Conservation (phyloP, 2,329 filamentous ascomycete species). For the Microcyclosporella mali region DNA sequence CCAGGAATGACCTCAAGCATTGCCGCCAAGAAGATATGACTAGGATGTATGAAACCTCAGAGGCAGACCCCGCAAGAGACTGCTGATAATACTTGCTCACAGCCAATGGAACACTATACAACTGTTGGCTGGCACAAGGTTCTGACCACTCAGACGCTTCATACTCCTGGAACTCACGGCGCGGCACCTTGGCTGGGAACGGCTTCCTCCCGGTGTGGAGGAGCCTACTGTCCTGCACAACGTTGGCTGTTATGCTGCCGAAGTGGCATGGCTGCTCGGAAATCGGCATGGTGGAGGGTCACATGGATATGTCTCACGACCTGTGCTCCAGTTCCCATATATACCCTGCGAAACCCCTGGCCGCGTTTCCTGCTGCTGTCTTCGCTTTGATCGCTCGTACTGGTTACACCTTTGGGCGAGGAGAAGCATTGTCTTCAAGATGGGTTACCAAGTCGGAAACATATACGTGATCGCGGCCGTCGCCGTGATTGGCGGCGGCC, state of each 20-base stretch:
- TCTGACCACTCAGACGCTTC: no score
- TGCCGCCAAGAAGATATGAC: no score
- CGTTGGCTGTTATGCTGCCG: not conserved
- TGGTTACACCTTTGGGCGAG: not conserved
- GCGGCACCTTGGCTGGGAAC: not conserved
- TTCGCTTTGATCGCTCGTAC: not conserved
- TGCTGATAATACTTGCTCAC: no score
- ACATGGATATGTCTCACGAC: no score
- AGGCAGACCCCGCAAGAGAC: no score
- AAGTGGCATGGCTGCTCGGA: not conserved
- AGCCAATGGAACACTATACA: no score
- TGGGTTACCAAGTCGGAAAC: slow-evolving; percentile 38
- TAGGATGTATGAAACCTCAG: no score
- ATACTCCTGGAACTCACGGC: no score
- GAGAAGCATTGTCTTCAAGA: not conserved
- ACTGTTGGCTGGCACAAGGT: no score
- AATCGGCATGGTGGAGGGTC: slow-evolving; percentile 3
- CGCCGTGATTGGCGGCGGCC: slow-evolving; percentile 56
- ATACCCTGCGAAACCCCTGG: not conserved
- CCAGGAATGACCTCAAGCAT: no score
- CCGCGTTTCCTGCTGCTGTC: not conserved
- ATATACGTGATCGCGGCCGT: slow-evolving; percentile 53
- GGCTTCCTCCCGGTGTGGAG: slow-evolving; percentile 8
- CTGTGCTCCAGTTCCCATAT: no score
- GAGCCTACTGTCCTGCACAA: not conserved